Evolutionary conservation across 2,329 filamentous ascomycete species (phyloP), one percentile per base, ranked within the genome.

Genomic region (Aspergillus bombycis): DNA sequence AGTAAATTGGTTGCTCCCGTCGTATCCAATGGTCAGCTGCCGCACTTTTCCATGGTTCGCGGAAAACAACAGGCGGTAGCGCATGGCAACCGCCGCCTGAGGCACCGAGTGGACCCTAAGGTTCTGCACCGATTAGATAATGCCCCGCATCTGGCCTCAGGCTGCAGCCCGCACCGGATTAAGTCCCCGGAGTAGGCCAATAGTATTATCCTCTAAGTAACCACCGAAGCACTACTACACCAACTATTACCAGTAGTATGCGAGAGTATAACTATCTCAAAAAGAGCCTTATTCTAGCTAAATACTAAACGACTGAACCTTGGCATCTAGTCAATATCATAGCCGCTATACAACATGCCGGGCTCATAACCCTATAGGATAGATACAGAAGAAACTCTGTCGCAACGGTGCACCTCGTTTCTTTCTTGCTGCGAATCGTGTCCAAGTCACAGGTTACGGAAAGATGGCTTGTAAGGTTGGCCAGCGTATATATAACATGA

Each of bases 11-110:
- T 60, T 46, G 38, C 48, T 23, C 56, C 64, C 66, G 65, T 66
- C 65, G 63, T 64, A 68, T 66, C 65, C 68, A 67, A 59, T 66
- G 63, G 64, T 65, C 62, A 61, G 23, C 60, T 46, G 45, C 62
- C 62, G 65, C 60, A 58, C 59, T 57, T 62, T 62, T 57, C 69
- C 65, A 68, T 70, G 68, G 68, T 66, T 67, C 65, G 52, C 56
- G 41, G 41, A 41, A 58, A 65, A 64, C 65, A 68, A 67, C 62
- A 65, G 64, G 57, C 64, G 57, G 68, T 71, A 70, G 65, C 62
- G 65, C 70, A 68, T 67, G 70, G 70, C 70, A 71, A 71, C 70
- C 58, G 60, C 50, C 54, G 62, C 66, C 65, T 63, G 41, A 64
- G 64, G 62, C 65, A 63, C 21, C 55, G 46, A 19, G 41, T 34